A percentile compares a stretch with the other conserved stretches of the same genome.
Evolutionary conservation across 768 basidiomycete genomes (phyloP).

Genomic region (Auriscalpium microsporum): DNA sequence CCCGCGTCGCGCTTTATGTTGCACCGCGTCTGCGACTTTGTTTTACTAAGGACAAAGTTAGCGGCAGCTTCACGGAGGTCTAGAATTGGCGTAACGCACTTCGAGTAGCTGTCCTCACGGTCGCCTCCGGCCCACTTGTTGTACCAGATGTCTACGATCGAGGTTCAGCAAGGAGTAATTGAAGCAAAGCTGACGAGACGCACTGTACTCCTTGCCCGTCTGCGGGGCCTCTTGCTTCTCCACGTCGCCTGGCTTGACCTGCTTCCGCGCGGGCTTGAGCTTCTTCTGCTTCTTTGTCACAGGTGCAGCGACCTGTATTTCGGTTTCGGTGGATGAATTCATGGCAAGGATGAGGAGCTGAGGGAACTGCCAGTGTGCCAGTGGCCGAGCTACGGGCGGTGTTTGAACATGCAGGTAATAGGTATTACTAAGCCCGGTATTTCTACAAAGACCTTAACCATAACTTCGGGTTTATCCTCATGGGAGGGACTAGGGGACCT

Average conservation of each 20-base stretch:
- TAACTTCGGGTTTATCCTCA: too few species aligned
- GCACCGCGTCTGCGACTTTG: conserved; percentile 89
- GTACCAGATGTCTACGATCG: conserved; percentile 81
- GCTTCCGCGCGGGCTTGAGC: conserved; percentile 86
- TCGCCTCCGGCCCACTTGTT: conserved; percentile 99
- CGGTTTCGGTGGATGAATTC: conserved; percentile 10
- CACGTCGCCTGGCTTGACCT: conserved; percentile 85
- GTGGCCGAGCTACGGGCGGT: too few species aligned
- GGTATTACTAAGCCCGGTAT: too few species aligned
- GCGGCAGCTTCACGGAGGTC: neutral
- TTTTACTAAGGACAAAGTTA: conserved; percentile 50
- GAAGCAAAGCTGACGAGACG: conserved; percentile 22
- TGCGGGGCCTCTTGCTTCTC: conserved; percentile 84
- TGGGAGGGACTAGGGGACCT: too few species aligned
- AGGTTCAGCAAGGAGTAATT: neutral
- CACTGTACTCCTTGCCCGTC: conserved; percentile 95
- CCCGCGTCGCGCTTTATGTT: conserved; percentile 83
- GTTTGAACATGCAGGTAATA: too few species aligned
- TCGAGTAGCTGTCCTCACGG: conserved; percentile 91
- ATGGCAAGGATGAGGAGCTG: neutral
- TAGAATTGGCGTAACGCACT: conserved; percentile 41
- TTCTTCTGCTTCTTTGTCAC: conserved; percentile 42
- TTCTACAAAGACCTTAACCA: too few species aligned
- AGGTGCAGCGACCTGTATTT: neutral
- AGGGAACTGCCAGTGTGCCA: too few species aligned